phyloP scores from a whole-genome alignment of 306 rosid genomes.

The Malus sieversii region DNA sequence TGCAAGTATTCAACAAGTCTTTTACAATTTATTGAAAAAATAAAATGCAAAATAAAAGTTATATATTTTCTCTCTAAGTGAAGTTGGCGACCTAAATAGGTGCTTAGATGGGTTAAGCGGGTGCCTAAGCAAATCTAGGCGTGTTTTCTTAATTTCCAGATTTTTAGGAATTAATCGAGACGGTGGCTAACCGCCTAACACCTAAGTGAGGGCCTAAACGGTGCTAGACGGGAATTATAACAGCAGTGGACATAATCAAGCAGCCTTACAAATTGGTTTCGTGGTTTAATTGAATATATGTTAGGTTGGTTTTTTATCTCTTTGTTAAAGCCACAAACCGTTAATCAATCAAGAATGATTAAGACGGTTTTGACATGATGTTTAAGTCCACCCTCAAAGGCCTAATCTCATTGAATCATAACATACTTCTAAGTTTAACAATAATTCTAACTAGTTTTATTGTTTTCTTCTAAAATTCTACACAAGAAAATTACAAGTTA shows the following conservation, averaged over 20 bases:
- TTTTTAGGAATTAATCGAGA: no score
- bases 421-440: neutral
- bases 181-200: rapidly evolving
- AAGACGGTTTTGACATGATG: conserved; percentile 11
- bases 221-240: no score
- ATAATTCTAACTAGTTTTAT: neutral
- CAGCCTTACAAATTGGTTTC: neutral
- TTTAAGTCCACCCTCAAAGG: neutral
- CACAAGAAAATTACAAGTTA: neutral
- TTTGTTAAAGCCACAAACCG: neutral
- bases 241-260: no score
- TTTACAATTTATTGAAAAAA: no score
- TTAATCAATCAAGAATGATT: neutral
- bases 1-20: no score
- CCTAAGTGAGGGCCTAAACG: no score
- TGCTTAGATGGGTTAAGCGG: no score
- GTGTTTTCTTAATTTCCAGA: no score
- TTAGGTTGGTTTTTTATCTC: neutral
- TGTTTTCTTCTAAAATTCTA: neutral
- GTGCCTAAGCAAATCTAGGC: no score
- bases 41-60: no score
- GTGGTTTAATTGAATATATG: neutral
- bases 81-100: no score
- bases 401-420: neutral
- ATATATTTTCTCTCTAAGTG: no score